These are phyloP conservation scores for Euphorbia lathyris DNA, from an alignment of 345 rosid species.

Conservation along the genomic window DNA sequence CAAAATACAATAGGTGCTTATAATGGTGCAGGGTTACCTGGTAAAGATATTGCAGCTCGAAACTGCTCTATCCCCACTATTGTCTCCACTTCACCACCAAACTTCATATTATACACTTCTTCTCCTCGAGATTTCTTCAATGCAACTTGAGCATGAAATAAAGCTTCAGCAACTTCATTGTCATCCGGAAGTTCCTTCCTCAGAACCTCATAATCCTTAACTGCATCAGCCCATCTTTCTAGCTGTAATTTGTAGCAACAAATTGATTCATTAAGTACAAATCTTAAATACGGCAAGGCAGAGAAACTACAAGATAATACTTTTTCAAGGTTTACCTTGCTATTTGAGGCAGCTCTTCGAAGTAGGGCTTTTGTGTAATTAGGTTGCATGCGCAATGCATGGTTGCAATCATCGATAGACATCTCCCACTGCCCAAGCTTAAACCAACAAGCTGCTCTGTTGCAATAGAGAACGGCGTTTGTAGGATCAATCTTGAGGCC, in stretches of 20 bases:
- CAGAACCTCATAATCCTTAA: slow-evolving; percentile 76
- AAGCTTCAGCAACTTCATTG: slow-evolving; percentile 78
- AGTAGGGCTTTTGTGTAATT: slow-evolving; percentile 76
- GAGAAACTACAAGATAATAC: slow-evolving; percentile 5
- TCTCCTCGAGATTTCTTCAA: slow-evolving; percentile 91
- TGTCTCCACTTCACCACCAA: slow-evolving; percentile 93
- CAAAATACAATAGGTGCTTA: not conserved
- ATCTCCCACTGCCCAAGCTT: slow-evolving; percentile 81
- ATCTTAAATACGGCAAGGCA: not conserved
- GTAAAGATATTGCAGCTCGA: slow-evolving; percentile 69
- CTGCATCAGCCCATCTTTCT: slow-evolving; percentile 88
- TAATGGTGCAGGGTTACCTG: slow-evolving; percentile 42
- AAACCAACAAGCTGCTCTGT: slow-evolving; percentile 92
- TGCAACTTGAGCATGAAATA: slow-evolving; percentile 91
- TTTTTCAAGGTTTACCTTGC: slow-evolving; percentile 47
- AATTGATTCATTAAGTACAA: not conserved
- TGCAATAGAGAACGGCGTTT: slow-evolving; percentile 71
- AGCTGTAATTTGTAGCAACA: slow-evolving; percentile 40
- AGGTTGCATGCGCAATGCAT: slow-evolving; percentile 66
- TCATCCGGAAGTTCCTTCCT: slow-evolving; percentile 78
- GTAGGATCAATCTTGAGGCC: slow-evolving; percentile 82
- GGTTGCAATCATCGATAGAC: slow-evolving; percentile 77
- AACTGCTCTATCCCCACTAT: slow-evolving; percentile 69
- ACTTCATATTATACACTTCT: slow-evolving; percentile 86
- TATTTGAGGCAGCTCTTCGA: slow-evolving; percentile 80